These are phyloP conservation scores for Diaporthe helianthi DNA, from an alignment of 2,329 filamentous ascomycete species.

Conservation along the genomic window DNA sequence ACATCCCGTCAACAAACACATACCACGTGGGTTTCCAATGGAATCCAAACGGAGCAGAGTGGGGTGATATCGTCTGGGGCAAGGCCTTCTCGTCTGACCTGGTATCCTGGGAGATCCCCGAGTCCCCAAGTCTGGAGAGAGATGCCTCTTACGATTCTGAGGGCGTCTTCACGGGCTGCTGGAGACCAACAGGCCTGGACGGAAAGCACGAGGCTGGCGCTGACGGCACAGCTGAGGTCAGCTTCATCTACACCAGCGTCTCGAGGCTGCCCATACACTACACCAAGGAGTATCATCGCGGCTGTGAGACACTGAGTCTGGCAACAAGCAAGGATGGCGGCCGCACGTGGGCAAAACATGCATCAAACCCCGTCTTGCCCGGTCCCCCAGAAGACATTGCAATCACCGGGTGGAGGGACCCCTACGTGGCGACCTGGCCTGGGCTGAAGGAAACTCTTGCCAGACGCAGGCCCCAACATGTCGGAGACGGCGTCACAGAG, in stretches of 20 bases:
- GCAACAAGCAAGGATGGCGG: constrained; percentile 49
- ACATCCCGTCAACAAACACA: constrained; percentile 50
- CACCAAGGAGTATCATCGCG: constrained; percentile 48
- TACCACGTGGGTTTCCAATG: constrained; percentile 64
- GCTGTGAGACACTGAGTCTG: constrained; percentile 50
- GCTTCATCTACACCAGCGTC: constrained; percentile 46
- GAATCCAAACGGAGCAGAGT: constrained; percentile 47
- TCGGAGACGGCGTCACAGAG: constrained; percentile 29
- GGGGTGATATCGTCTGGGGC: constrained; percentile 55
- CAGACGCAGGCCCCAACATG: constrained; percentile 32
- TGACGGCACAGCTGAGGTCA: constrained; percentile 38
- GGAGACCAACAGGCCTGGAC: constrained; percentile 51
- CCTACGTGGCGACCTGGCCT: constrained; percentile 43
- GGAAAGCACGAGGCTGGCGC: constrained; percentile 47
- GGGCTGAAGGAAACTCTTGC: constrained; percentile 37
- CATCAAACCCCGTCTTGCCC: constrained; percentile 42
- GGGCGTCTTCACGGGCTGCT: constrained; percentile 60
- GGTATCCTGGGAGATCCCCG: constrained; percentile 25
- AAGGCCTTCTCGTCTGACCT: constrained; percentile 52
- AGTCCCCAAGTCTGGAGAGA: constrained; percentile 40
- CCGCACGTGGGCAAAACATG: constrained; percentile 43
- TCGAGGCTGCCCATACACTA: constrained; percentile 46
- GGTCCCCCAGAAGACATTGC: constrained; percentile 41
- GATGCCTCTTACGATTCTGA: constrained; percentile 54
- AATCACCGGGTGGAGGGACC: constrained; percentile 46